These are phyloP conservation scores for Dillenia turbinata DNA, from an alignment of 164 flowering plant species.

Conservation along the genomic window DNA sequence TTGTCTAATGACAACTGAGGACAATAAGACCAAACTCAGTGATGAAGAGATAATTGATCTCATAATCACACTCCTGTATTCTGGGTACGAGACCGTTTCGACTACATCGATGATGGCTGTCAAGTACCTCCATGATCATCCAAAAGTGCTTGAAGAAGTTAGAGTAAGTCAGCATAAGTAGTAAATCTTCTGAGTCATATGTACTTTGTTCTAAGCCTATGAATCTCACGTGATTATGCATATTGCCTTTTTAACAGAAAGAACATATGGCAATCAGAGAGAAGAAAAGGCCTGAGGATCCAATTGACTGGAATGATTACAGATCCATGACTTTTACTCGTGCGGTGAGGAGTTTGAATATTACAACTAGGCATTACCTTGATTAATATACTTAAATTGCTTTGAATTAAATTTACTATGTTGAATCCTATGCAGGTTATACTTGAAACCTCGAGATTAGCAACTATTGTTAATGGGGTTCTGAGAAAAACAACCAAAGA, in stretches of 20 bases:
- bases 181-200: not conserved
- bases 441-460: constrained; percentile 69
- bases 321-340: constrained; percentile 61
- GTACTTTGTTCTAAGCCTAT: not conserved
- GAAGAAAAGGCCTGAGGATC: constrained; percentile 47
- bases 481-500: constrained; percentile 69
- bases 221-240: not conserved
- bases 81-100: constrained; percentile 68
- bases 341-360: constrained; percentile 36
- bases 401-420: not conserved
- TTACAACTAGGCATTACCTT: not conserved
- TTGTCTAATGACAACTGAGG: constrained; percentile 28
- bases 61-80: constrained; percentile 53
- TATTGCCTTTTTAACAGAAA: constrained; percentile 24
- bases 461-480: constrained; percentile 78
- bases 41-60: constrained; percentile 69
- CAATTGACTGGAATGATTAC: constrained; percentile 45
- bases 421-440: constrained; percentile 43
- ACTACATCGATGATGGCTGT: constrained; percentile 75
- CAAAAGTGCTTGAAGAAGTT: constrained; percentile 49
- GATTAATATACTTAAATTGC: not conserved
- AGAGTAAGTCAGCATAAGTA: constrained; percentile 35
- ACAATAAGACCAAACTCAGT: constrained; percentile 22
- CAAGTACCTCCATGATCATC: constrained; percentile 67
- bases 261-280: constrained; percentile 58